Conservation (phyloP, 2,329 filamentous ascomycete genomes). For the Pseudogymnoascus sp. region DNA sequence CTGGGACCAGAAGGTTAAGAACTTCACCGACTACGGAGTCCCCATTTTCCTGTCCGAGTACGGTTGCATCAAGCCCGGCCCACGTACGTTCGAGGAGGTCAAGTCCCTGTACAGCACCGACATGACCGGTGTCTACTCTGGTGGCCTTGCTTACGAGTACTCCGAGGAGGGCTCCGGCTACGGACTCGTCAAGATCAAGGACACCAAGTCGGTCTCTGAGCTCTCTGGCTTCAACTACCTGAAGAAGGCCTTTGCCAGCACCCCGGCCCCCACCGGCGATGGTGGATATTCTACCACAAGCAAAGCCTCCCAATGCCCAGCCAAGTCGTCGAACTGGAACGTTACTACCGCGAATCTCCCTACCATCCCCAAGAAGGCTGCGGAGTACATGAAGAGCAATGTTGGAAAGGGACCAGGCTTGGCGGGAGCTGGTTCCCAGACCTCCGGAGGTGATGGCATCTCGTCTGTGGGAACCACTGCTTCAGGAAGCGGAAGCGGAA, state of each 20-base stretch:
- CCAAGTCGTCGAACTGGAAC: conserved; percentile 3
- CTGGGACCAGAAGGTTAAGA: conserved; percentile 72
- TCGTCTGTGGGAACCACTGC: not conserved
- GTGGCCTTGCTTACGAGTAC: conserved; percentile 99
- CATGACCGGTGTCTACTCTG: conserved; percentile 85
- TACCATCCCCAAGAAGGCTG: conserved; percentile 1
- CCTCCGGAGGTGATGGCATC: not conserved
- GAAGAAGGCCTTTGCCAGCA: not conserved
- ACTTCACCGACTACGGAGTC: conserved; percentile 83
- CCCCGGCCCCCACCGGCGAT: not conserved
- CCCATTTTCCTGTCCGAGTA: conserved; percentile 99
- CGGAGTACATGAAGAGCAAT: not conserved
- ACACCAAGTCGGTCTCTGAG: conserved; percentile 47
- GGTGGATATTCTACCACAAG: not conserved
- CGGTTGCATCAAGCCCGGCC: conserved; percentile 69
- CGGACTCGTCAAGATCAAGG: conserved; percentile 62
- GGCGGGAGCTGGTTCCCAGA: not conserved
- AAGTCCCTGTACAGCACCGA: conserved; percentile 65
- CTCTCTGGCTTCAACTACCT: conserved; percentile 1
- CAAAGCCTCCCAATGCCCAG: not conserved
- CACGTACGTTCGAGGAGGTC: conserved; percentile 80
- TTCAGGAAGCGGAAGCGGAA: not conserved
- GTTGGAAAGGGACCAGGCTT: not conserved
- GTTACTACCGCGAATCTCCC: not conserved
- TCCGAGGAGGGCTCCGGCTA: conserved; percentile 87